Evolutionary conservation across 164 flowering plant genomes (phyloP), one percentile per base, ranked within the genome.

Genomic region (Nymphaea thermarum): DNA sequence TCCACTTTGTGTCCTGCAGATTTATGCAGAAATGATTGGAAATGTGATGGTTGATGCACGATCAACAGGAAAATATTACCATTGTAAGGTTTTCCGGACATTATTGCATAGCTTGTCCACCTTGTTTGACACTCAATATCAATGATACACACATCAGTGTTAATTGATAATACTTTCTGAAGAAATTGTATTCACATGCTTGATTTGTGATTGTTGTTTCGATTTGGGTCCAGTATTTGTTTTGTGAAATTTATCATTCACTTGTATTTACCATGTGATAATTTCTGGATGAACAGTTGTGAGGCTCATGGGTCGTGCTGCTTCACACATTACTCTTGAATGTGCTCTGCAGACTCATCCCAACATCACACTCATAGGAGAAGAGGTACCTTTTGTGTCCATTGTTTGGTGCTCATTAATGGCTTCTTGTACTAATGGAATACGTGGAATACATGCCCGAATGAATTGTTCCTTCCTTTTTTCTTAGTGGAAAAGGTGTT

Each of bases 281-380:
- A 25, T 25, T 25, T 25, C 36, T 25, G 36, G 36, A 25, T 25
- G 36, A 25, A 63, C 87, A 95, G 99, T 95, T 86, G 99, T 95
- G 65, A 78, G 99, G 71, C 98, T 95, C 55, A 95, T 95, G 99
- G 99, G 99, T 14, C 98, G 97, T 82, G 96, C 98, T 16, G 98
- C 98, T 65, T 93, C 98, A 45, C 99, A 94, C 82, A 94, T 94
- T 71, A 94, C 99, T 44, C 76, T 94, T 72, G 99, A 95, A 82
- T 95, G 99, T 81, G 97, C 99, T 70, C 76, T 95, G 84, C 99
- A 95, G 78, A 95, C 99, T 71, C 99, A 95, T 79, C 99, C 99
- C 65, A 95, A 93, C 73, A 78, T 87, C 65, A 84, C 94, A 61
- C 84, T 93, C 65, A 91, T 93, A 73, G 98, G 98, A 66, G 98